Conservation (phyloP, 306 rosid genomes). For the Citrullus amarus region DNA sequence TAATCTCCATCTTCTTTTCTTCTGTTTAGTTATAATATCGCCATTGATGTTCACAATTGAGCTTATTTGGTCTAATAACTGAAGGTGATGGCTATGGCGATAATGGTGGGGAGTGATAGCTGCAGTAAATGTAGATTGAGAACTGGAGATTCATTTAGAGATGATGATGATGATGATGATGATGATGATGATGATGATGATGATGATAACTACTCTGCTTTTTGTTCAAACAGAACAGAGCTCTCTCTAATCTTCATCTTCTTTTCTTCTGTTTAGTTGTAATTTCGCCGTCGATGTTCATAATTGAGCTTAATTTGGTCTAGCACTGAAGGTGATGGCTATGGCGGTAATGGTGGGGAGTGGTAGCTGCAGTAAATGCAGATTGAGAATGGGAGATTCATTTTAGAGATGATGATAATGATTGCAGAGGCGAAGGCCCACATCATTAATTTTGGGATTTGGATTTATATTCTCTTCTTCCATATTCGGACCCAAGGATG, state of each 20-base stretch:
- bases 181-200: not conserved
- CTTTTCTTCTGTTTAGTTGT: not conserved
- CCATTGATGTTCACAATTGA: not conserved
- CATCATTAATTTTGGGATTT: not conserved
- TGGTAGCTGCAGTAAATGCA: not conserved
- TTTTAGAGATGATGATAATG: not conserved
- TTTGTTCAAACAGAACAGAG: not conserved
- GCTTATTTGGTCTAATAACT: not conserved
- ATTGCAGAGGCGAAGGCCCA: slow-evolving; percentile 3
- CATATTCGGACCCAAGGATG: not conserved
- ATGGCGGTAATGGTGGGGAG: not conserved
- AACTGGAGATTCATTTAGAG: slow-evolving; percentile 1
- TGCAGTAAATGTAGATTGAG: not conserved
- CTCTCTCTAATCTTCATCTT: not conserved
- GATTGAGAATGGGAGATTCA: slow-evolving; percentile 1
- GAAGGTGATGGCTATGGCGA: not conserved
- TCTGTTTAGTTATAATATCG: not conserved
- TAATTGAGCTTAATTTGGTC: not conserved
- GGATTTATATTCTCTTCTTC: slow-evolving; percentile 1
- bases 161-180: not conserved
- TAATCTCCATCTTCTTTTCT: not conserved
- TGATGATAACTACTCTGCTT: not conserved
- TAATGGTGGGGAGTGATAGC: not conserved
- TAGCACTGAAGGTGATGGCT: not conserved
- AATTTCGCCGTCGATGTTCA: not conserved